Evolutionary conservation across 176 grass and related monocot species (phyloP).

Genomic region (Puya raimondii): DNA sequence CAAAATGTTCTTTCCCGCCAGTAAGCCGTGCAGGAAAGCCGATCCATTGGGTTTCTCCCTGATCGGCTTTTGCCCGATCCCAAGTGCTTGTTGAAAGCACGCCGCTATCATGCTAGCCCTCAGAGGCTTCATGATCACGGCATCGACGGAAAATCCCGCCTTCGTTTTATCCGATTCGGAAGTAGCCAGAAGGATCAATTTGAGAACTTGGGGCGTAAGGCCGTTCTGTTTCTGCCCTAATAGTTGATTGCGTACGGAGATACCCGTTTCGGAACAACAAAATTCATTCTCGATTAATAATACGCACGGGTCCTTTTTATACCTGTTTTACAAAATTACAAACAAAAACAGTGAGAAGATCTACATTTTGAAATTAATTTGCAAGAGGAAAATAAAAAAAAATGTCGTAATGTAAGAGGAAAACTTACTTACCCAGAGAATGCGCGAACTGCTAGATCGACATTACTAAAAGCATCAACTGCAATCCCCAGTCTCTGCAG

Average conservation of each 20-base stretch:
- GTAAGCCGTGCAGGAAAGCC: conserved; percentile 45
- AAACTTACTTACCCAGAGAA: conserved; percentile 39
- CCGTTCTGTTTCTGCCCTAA: conserved; percentile 42
- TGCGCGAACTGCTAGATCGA: conserved; percentile 35
- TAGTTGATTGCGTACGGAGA: conserved; percentile 41
- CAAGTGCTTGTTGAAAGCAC: conserved; percentile 75
- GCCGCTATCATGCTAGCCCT: conserved; percentile 72
- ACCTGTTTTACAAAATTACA: conserved; percentile 22
- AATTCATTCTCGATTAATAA: conserved; percentile 81
- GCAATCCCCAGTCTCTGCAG: conserved; percentile 73
- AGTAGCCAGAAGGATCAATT: conserved; percentile 61
- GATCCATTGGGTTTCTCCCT: conserved; percentile 38
- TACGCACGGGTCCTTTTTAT: conserved; percentile 32
- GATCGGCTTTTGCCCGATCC: conserved; percentile 42
- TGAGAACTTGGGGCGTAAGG: conserved; percentile 17
- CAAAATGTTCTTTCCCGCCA: conserved; percentile 82
- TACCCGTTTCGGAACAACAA: conserved; percentile 37
- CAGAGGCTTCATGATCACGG: conserved; percentile 71
- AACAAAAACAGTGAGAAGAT: background rate
- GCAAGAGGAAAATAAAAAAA: too few species aligned
- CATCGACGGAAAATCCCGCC: conserved; percentile 42
- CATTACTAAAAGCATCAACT: conserved; percentile 39
- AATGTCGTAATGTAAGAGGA: too few species aligned
- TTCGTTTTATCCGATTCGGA: conserved; percentile 40
- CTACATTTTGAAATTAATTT: background rate